A percentile compares a stretch with the other conserved stretches of the same genome.
phyloP scores from a whole-genome alignment of 768 basidiomycete species.

The Roridomyces roridus region DNA sequence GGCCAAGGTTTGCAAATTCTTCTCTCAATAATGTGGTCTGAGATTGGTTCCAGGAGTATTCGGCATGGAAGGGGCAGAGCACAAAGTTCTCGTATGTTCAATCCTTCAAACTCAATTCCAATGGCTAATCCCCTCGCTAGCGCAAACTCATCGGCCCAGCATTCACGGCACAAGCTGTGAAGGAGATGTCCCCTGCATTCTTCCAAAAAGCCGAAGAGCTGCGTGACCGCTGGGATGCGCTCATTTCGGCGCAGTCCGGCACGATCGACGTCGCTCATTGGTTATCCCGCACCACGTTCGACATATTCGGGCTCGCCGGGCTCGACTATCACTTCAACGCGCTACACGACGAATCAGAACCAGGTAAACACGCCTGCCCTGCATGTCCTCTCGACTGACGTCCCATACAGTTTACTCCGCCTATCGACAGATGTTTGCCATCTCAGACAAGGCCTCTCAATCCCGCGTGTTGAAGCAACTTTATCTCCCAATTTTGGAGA shows the following conservation, averaged over 20 bases:
- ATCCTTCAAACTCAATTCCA: background rate
- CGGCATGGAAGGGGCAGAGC: slow-evolving; percentile 57
- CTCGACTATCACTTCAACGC: slow-evolving; percentile 60
- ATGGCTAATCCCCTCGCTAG: slow-evolving; percentile 20
- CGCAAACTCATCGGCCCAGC: slow-evolving; percentile 57
- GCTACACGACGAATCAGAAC: slow-evolving; percentile 53
- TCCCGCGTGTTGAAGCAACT: slow-evolving; percentile 48
- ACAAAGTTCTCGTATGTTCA: slow-evolving; percentile 44
- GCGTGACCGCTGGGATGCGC: slow-evolving; percentile 47
- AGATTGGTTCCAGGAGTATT: slow-evolving; percentile 46
- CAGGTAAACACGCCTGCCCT: slow-evolving; percentile 8
- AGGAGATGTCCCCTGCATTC: slow-evolving; percentile 52
- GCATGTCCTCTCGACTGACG: background rate
- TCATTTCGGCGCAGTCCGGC: slow-evolving; percentile 35
- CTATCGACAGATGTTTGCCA: slow-evolving; percentile 50
- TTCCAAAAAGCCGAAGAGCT: slow-evolving; percentile 59
- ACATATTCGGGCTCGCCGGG: slow-evolving; percentile 66
- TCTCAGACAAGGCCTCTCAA: slow-evolving; percentile 52
- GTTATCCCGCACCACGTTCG: slow-evolving; percentile 67
- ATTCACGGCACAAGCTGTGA: slow-evolving; percentile 52
- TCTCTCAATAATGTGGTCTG: background rate
- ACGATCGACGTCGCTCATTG: slow-evolving; percentile 65
- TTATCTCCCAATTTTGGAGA: slow-evolving; percentile 52
- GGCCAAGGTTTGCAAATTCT: slow-evolving; percentile 46
- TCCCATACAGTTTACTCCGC: slow-evolving; percentile 13